Percentiles rank a stretch among this genome's conserved stretches.
These are phyloP conservation scores for Irpex rosettiformis DNA, from an alignment of 1,284 basidiomycete species.

Conservation along the genomic window DNA sequence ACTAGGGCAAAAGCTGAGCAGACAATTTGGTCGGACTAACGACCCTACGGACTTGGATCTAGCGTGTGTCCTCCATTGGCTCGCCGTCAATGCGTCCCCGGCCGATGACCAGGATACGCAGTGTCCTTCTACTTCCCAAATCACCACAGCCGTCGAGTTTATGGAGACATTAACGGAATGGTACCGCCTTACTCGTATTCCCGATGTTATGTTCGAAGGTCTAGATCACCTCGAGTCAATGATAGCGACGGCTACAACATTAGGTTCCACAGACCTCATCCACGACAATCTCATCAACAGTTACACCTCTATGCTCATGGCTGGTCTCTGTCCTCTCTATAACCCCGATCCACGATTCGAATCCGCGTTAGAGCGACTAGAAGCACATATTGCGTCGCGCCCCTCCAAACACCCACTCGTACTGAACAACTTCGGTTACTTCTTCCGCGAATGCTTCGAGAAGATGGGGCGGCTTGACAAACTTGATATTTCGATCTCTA, in stretches of 20 bases:
- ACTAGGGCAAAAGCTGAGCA: background rate
- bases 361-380: background rate
- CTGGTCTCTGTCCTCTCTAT: background rate
- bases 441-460: background rate
- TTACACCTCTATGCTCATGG: background rate
- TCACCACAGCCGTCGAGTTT: background rate
- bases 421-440: background rate
- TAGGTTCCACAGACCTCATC: background rate
- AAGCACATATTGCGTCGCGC: background rate
- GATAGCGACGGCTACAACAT: background rate
- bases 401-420: background rate
- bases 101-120: background rate
- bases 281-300: background rate
- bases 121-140: background rate
- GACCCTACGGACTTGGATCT: background rate
- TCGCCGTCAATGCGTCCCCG: background rate
- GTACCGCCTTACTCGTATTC: background rate
- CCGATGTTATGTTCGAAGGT: background rate
- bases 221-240: background rate
- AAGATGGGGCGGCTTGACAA: background rate
- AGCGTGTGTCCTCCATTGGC: background rate
- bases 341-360: background rate
- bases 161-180: background rate
- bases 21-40: background rate
- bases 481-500: background rate